Evolutionary conservation across 1,284 basidiomycete genomes (phyloP), one percentile per base, ranked within the genome.

Genomic region (Cryptococcus hybrid): DNA sequence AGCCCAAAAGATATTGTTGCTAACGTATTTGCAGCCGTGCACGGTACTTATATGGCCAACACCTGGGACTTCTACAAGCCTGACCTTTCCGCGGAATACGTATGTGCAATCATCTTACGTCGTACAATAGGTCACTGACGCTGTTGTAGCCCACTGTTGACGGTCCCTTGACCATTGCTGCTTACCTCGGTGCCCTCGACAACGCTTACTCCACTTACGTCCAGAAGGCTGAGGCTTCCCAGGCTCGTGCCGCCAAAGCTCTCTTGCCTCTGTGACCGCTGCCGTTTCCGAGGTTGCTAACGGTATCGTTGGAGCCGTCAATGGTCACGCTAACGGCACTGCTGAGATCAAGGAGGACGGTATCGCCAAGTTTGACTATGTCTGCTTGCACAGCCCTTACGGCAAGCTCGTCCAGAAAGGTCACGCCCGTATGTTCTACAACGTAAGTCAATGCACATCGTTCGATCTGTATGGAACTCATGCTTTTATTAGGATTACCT

Each of bases 41-140:
- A 98, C 80, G 95, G 95, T 50, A 92, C 88, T 54, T 91, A 96
- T 83, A 98, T 99, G 89, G 88, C 88, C 68, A 96, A 99, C 82
- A 90, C 88, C 1, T 98, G 95, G 81, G 93, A 97, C 81, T 96
- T 96, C 78, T 96, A 94, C 87, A 97, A 97, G 82, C 93, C 93
- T 56, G 88, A 91, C 68, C 85, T 96, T 30, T 70, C 71, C 44
- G 70, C 74, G 54, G 78, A 79, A 73, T 79, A 79, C 73, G 76
- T 78, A 65, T 67, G 49, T 42, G 35, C 15, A 24, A 38, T 40
- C 37, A 3, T n/a, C 1, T 24, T 24, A 24, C 24, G 24, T 24
- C 24, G 24, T 24, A 24, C 24, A 24, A 24, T 24, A 24, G 24
- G 24, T 24, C 24, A 24, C 24, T 24, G 24, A 24, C 24, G 24